Base-by-base conservation (phyloP, 2,329 filamentous ascomycete genomes). In the Diaporthe australafricana region DNA sequence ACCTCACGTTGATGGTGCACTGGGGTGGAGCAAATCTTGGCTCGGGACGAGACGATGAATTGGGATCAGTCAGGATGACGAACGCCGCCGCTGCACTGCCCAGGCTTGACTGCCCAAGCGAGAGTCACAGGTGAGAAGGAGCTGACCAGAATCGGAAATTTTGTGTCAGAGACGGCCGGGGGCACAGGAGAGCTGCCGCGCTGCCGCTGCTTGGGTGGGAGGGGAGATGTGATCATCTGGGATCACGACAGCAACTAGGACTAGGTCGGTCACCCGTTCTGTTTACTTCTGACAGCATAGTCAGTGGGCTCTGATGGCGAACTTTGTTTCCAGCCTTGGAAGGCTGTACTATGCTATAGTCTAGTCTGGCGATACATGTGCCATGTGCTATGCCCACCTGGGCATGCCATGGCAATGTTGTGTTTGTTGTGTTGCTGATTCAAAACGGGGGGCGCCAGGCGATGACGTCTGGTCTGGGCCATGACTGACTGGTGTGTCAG, bases 41-140 rank as follows among this genome's bases (percentile, higher is more conserved):
- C 47, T 17, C 40, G 47, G 40, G 57, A 47, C 42, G 40, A 63
- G 69, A 66, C 62, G 60, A 70, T 53, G 68, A 66, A 60, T 62
- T 48, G 50, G 32, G 38, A 57, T 66, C 47, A 48, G 62, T 71
- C 48, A 73, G 71, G 60, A 71, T 73, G 56, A 68, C 63, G 25
- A 65, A 50, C 48, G 22, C n/a, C 55, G 71, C 55, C 56, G 50
- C 55, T 67, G 38, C 60, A 68, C 40, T 56, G 70, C 70, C 42
- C 52, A 68, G 70, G 48, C 70, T 48, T 47, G 38, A 60, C 25
- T 47, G 53, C 35, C 42, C 35, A 56, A 57, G 67, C 60, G 45
- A 65, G 60, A 65, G 60, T 65, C 60, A 65, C 60, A 65, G 60
- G 60, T 50, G 45, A 38, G 60, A 65, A 65, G 45, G 45, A 65